phyloP scores from a whole-genome alignment of 2,329 filamentous ascomycete genomes.

The Apiospora malaysiana region DNA sequence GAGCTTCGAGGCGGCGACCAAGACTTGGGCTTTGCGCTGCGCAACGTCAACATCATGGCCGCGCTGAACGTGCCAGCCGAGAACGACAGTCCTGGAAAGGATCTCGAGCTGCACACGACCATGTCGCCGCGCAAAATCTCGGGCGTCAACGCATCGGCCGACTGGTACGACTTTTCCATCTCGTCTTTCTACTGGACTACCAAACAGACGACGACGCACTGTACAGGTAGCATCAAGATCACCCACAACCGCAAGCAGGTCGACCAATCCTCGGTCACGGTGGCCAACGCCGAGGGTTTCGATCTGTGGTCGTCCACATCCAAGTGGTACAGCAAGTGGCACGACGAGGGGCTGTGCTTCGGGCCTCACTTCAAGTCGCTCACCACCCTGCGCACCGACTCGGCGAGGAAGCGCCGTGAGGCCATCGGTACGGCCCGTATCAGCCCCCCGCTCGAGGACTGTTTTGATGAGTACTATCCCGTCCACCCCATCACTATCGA shows the following conservation, averaged over 20 bases:
- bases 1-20: neutral
- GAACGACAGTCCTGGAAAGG: neutral
- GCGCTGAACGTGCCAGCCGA: neutral
- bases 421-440: neutral
- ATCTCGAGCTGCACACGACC: conserved; percentile 28
- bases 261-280: too few species aligned
- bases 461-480: conserved; percentile 20
- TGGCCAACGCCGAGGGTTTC: neutral
- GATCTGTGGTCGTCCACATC: conserved; percentile 7
- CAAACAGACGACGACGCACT: conserved; percentile 25
- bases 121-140: conserved; percentile 27
- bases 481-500: conserved; percentile 33
- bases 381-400: conserved; percentile 25
- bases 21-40: neutral
- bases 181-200: conserved; percentile 25
- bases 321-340: conserved; percentile 32
- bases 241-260: neutral
- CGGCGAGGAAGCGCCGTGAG: neutral
- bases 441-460: conserved; percentile 1
- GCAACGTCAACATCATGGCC: neutral
- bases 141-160: conserved; percentile 20
- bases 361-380: conserved; percentile 30
- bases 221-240: neutral
- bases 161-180: conserved; percentile 30
- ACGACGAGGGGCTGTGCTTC: conserved; percentile 29